A percentile compares a stretch with the other conserved stretches of the same genome.
Evolutionary conservation across 176 grass and related monocot genomes (phyloP).

Genomic region (Hordeum vulgare): DNA sequence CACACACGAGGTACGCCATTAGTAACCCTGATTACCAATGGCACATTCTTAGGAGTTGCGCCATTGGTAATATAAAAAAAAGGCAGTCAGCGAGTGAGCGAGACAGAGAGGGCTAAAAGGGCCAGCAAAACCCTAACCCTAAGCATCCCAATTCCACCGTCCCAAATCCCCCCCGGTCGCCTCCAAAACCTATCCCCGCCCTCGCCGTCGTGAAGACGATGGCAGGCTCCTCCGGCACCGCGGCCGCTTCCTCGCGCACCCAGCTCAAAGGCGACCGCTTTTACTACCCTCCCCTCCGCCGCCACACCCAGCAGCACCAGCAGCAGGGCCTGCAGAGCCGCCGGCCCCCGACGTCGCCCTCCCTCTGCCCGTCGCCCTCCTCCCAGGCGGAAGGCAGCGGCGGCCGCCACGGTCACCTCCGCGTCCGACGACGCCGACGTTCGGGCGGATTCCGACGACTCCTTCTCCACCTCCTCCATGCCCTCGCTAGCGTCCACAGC

Average conservation of each 20-base stretch:
- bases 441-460: conserved; percentile 56
- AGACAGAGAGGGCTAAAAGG: background rate
- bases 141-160: conserved; percentile 4
- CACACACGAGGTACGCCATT: too few relatives aligned
- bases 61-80: too few relatives aligned
- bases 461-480: conserved; percentile 50
- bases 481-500: conserved; percentile 38
- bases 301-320: conserved; percentile 46
- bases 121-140: conserved; percentile 73
- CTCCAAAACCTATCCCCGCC: conserved; percentile 18
- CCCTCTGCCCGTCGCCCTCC: conserved; percentile 27
- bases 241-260: conserved; percentile 43
- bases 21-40: too few relatives aligned
- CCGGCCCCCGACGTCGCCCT: conserved; percentile 24
- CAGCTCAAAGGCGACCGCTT: conserved; percentile 38
- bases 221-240: conserved; percentile 46
- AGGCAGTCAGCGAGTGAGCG: background rate
- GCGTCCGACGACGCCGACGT: conserved; percentile 23
- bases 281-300: conserved; percentile 57
- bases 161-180: background rate
- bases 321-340: conserved; percentile 45
- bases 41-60: too few relatives aligned
- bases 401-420: background rate
- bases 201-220: conserved; percentile 17
- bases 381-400: conserved; percentile 18